phyloP scores from a whole-genome alignment of 2,329 filamentous ascomycete genomes.

The Diaporthe destruens region DNA sequence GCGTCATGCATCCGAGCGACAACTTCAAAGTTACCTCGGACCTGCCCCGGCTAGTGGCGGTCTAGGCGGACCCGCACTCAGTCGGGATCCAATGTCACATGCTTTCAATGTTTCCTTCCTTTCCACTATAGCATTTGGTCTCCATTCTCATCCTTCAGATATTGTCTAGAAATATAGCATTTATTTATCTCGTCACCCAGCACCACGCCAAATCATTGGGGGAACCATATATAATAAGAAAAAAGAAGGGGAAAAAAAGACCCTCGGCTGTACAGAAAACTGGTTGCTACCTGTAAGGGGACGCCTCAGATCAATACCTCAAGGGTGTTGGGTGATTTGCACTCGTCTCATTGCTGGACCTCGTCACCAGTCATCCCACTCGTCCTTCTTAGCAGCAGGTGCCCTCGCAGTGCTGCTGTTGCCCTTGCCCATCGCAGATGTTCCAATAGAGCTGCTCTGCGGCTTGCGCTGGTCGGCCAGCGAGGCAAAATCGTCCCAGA shows the following conservation, averaged over 20 bases:
- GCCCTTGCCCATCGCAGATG: conserved; percentile 70
- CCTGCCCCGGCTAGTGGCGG: conserved; percentile 53
- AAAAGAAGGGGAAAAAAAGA: too few species aligned
- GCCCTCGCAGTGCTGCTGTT: conserved; percentile 49
- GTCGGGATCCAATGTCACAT: conserved; percentile 29
- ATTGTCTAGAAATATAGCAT: conserved; percentile 13
- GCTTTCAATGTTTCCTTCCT: conserved; percentile 1
- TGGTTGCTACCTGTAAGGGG: not conserved
- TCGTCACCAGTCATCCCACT: conserved; percentile 74
- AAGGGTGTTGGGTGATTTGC: not conserved
- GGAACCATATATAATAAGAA: not conserved
- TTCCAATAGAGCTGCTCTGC: conserved; percentile 66
- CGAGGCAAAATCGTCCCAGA: conserved; percentile 92
- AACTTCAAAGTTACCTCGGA: conserved; percentile 35
- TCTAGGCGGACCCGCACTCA: conserved; percentile 32
- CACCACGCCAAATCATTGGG: not conserved
- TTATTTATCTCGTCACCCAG: conserved; percentile 28
- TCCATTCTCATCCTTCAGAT: not conserved
- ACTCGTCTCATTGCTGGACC: not conserved
- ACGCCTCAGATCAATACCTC: not conserved
- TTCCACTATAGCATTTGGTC: not conserved
- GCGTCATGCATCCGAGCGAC: conserved; percentile 22
- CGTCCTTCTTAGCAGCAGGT: conserved; percentile 61
- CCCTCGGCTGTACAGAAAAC: conserved; percentile 34
- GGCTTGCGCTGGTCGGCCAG: conserved; percentile 68